These are phyloP conservation scores for Lactarius akahatsu DNA, from an alignment of 768 basidiomycete genomes.

Conservation along the genomic window DNA sequence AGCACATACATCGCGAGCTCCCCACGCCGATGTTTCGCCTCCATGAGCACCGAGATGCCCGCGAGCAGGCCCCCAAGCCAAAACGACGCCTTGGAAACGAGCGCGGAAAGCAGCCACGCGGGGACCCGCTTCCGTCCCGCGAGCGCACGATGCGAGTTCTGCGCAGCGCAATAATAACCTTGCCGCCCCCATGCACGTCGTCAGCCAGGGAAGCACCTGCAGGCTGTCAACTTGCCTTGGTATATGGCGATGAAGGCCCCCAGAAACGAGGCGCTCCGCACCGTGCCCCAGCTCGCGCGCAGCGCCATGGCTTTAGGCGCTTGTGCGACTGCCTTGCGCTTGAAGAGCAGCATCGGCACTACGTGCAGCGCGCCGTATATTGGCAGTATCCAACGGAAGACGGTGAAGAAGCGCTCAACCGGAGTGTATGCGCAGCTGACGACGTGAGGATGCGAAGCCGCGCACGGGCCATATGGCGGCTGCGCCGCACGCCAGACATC, in stretches of 20 bases:
- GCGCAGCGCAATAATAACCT: slow-evolving; percentile 50
- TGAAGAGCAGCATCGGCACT: slow-evolving; percentile 83
- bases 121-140: slow-evolving; percentile 35
- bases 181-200: neutral
- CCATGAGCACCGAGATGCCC: slow-evolving; percentile 79
- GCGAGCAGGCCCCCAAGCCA: slow-evolving; percentile 71
- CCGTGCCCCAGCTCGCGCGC: slow-evolving; percentile 66
- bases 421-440: slow-evolving; percentile 59
- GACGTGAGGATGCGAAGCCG: slow-evolving; percentile 71
- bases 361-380: slow-evolving; percentile 90
- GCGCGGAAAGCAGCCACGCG: slow-evolving; percentile 48
- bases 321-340: slow-evolving; percentile 59
- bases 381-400: slow-evolving; percentile 81
- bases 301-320: slow-evolving; percentile 67
- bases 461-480: slow-evolving; percentile 58
- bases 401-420: slow-evolving; percentile 69
- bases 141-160: neutral
- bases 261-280: slow-evolving; percentile 84
- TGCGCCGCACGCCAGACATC: slow-evolving; percentile 29
- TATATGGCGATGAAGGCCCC: slow-evolving; percentile 79
- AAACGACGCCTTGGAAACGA: slow-evolving; percentile 71
- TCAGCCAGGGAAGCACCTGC: neutral
- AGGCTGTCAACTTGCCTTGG: slow-evolving; percentile 47
- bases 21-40: slow-evolving; percentile 79
- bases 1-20: slow-evolving; percentile 92